Evolutionary conservation across 371 early-diverging fungal species (phyloP).

Genomic region (Catenaria anguillulae): DNA sequence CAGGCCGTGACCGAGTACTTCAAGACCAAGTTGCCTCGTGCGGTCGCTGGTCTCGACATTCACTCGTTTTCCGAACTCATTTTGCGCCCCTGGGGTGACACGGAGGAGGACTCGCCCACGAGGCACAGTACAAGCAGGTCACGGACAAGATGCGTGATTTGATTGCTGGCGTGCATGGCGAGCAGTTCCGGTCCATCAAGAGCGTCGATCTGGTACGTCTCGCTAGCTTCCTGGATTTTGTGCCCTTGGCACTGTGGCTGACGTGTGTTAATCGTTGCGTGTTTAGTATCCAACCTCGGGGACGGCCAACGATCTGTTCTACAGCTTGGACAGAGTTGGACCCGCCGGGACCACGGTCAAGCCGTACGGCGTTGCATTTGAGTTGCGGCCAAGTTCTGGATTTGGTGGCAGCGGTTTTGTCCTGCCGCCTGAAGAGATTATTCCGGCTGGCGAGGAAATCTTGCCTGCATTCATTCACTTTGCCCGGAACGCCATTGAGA

Average conservation of each 20-base stretch:
- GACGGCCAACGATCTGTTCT: background rate
- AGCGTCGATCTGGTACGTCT: constrained; percentile 33
- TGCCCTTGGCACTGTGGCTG: no score
- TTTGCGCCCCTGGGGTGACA: constrained; percentile 5
- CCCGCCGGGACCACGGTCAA: background rate
- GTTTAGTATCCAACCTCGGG: background rate
- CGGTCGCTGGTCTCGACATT: constrained; percentile 21
- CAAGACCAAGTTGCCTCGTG: constrained; percentile 8
- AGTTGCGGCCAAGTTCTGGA: constrained; percentile 1
- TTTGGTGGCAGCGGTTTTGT: constrained; percentile 16
- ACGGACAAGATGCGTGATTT: background rate
- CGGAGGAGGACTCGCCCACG: background rate
- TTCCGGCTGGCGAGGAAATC: constrained; percentile 28
- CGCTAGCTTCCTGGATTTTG: no score
- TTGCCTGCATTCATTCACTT: constrained; percentile 4
- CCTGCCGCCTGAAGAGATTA: constrained; percentile 13
- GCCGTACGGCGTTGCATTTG: constrained; percentile 3
- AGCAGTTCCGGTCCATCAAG: no score
- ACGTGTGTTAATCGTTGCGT: background rate
- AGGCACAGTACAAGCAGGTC: background rate
- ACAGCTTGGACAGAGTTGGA: background rate
- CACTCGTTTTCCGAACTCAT: constrained; percentile 20
- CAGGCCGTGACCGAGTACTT: constrained; percentile 16
- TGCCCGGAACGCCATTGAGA: background rate
- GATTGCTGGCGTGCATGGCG: constrained; percentile 12